phyloP scores from a whole-genome alignment of 2,329 filamentous ascomycete species.

The Fusarium denticulatum region DNA sequence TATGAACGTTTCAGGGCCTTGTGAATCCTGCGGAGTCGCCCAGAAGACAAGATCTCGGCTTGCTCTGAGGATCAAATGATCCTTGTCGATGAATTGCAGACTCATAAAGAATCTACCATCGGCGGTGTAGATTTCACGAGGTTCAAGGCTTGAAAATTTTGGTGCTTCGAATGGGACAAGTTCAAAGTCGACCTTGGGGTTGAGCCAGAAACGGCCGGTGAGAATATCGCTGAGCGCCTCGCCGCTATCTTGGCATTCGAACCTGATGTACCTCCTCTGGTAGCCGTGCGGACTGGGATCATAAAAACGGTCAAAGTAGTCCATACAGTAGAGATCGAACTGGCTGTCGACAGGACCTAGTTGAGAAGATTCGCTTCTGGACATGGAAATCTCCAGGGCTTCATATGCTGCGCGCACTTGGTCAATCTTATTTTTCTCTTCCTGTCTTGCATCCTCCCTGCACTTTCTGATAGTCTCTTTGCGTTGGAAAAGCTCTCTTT shows the following conservation, averaged over 20 bases:
- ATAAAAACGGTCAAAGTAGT: background rate
- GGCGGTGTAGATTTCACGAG: background rate
- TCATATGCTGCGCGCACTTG: background rate
- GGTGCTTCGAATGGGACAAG: background rate
- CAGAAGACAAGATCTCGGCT: conserved; percentile 1
- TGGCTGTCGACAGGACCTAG: background rate
- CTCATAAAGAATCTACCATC: background rate
- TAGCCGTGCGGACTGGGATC: background rate
- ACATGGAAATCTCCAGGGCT: background rate
- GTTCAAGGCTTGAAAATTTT: background rate
- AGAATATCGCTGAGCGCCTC: background rate
- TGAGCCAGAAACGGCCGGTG: background rate
- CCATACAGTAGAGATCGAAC: conserved; percentile 6
- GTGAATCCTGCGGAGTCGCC: background rate
- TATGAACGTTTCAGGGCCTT: background rate
- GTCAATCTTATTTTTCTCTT: background rate
- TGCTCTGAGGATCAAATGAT: background rate
- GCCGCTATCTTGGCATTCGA: background rate
- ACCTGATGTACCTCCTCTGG: background rate
- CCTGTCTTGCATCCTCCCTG: background rate
- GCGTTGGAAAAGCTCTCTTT: background rate
- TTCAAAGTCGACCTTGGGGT: background rate
- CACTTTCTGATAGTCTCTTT: background rate
- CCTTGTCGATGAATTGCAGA: background rate
- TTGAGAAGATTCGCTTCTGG: no score